phyloP scores from a whole-genome alignment of 192 early-diverging fungal species.

The Gorgonomyces haynaldii region DNA sequence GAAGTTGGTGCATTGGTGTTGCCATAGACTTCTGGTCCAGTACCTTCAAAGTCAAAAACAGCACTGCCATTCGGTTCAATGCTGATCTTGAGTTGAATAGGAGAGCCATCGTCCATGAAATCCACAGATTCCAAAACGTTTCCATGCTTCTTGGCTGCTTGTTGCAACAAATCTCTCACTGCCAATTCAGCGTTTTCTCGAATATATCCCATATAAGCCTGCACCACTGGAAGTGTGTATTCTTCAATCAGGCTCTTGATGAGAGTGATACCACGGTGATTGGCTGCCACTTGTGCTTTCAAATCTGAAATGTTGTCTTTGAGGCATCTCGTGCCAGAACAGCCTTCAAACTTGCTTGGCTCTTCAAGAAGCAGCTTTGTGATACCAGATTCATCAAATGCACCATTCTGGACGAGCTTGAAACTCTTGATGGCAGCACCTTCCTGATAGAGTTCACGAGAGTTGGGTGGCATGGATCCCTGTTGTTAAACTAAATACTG shows the following conservation, averaged over 20 bases:
- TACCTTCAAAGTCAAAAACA: slow-evolving; percentile 89
- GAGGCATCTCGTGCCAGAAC: slow-evolving; percentile 78
- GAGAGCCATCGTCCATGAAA: slow-evolving; percentile 88
- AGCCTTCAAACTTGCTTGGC: slow-evolving; percentile 73
- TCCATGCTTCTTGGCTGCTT: slow-evolving; percentile 33
- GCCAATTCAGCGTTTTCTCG: slow-evolving; percentile 79
- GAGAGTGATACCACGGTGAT: slow-evolving; percentile 81
- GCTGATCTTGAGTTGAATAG: slow-evolving; percentile 59
- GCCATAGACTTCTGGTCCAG: slow-evolving; percentile 64
- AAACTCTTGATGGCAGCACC: slow-evolving; percentile 84
- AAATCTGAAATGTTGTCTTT: slow-evolving; percentile 87
- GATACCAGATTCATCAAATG: slow-evolving; percentile 79
- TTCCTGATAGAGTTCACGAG: slow-evolving; percentile 85
- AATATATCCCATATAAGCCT: slow-evolving; percentile 92
- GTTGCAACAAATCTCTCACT: slow-evolving; percentile 64
- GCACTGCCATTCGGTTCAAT: slow-evolving; percentile 65
- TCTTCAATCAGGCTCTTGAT: slow-evolving; percentile 70
- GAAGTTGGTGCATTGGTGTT: slow-evolving; percentile 68
- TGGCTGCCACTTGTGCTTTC: slow-evolving; percentile 95
- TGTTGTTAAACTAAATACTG: too few species aligned
- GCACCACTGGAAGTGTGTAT: slow-evolving; percentile 61
- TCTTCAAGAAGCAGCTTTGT: slow-evolving; percentile 60
- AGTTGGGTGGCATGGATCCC: slow-evolving; percentile 84
- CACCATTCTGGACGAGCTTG: slow-evolving; percentile 70
- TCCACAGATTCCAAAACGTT: slow-evolving; percentile 38